Evolutionary conservation across 768 basidiomycete species (phyloP).

Genomic region (Agaricus blazei): DNA sequence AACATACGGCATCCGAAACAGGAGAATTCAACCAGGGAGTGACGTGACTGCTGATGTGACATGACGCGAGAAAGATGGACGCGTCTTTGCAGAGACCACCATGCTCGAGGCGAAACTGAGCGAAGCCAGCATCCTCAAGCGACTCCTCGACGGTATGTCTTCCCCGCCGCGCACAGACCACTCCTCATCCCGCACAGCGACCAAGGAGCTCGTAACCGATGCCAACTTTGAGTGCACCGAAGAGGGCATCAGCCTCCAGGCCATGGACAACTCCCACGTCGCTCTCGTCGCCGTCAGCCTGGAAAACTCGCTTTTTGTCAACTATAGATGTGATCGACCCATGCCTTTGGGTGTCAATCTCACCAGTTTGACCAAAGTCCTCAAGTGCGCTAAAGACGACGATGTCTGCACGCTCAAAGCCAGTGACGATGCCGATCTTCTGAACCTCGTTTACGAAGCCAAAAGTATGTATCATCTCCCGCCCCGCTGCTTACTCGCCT

Average conservation of each 20-base stretch:
- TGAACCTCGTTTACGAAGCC: slow-evolving; percentile 88
- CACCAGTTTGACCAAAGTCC: slow-evolving; percentile 84
- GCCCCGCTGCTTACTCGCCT: not conserved
- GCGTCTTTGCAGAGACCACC: slow-evolving; percentile 12
- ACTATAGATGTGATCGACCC: slow-evolving; percentile 91
- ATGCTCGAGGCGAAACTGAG: slow-evolving; percentile 92
- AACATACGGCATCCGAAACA: not conserved
- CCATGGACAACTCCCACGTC: slow-evolving; percentile 99
- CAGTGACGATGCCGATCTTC: slow-evolving; percentile 81
- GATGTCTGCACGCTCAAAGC: slow-evolving; percentile 91
- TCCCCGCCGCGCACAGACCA: not conserved
- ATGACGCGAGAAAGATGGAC: not conserved
- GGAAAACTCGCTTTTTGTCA: slow-evolving; percentile 71
- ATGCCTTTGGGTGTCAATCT: slow-evolving; percentile 91
- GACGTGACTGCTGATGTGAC: slow-evolving; percentile 7
- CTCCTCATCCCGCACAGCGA: slow-evolving; percentile 44
- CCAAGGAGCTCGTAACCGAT: slow-evolving; percentile 97
- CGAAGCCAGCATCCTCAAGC: slow-evolving; percentile 87
- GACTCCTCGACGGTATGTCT: slow-evolving; percentile 81
- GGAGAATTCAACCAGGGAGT: not conserved
- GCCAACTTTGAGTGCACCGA: slow-evolving; percentile 98
- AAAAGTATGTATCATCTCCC: slow-evolving; percentile 54
- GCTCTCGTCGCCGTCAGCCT: slow-evolving; percentile 91
- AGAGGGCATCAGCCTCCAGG: slow-evolving; percentile 91
- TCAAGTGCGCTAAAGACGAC: slow-evolving; percentile 96